phyloP scores from a whole-genome alignment of 2,329 filamentous ascomycete genomes.

The Pseudopyricularia cyperi region DNA sequence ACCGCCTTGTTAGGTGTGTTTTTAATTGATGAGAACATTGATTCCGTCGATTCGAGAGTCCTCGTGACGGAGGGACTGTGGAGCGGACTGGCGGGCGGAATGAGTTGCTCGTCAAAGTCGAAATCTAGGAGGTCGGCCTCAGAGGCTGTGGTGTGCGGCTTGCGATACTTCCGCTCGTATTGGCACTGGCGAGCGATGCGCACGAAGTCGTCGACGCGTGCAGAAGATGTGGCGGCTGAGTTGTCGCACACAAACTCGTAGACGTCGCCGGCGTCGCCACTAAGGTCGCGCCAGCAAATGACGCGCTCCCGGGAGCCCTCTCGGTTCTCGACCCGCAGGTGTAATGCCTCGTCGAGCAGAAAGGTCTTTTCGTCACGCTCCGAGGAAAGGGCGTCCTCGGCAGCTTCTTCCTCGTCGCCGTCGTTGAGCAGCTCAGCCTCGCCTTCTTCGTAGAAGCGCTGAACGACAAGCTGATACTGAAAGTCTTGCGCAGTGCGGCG shows the following conservation, averaged over 20 bases:
- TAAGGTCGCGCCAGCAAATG: conserved; percentile 88
- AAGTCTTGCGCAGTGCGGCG: conserved; percentile 88
- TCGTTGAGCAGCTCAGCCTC: conserved; percentile 86
- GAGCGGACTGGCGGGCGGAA: conserved; percentile 50
- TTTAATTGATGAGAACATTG: conserved; percentile 37
- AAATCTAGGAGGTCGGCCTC: conserved; percentile 73
- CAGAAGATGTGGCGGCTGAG: conserved; percentile 44
- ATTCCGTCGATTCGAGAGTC: conserved; percentile 44
- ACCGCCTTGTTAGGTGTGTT: conserved; percentile 31
- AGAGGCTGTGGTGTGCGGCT: conserved; percentile 65
- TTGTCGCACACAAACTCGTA: conserved; percentile 93
- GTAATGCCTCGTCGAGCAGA: conserved; percentile 80
- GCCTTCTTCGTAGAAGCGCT: conserved; percentile 93
- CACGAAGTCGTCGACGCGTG: conserved; percentile 69
- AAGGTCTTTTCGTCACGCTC: conserved; percentile 98
- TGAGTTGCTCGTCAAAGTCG: conserved; percentile 56
- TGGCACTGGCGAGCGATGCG: conserved; percentile 82
- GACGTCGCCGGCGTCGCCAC: conserved; percentile 86
- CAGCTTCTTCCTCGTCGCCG: conserved; percentile 74
- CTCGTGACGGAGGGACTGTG: conserved; percentile 43
- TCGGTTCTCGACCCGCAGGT: conserved; percentile 73
- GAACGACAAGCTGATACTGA: conserved; percentile 93
- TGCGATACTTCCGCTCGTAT: conserved; percentile 91
- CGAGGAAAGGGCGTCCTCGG: conserved; percentile 55
- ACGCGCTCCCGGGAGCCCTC: conserved; percentile 70